Evolutionary conservation across 1,139 yeast species (phyloP).

Genomic region (Saccharomyces hybrid): DNA sequence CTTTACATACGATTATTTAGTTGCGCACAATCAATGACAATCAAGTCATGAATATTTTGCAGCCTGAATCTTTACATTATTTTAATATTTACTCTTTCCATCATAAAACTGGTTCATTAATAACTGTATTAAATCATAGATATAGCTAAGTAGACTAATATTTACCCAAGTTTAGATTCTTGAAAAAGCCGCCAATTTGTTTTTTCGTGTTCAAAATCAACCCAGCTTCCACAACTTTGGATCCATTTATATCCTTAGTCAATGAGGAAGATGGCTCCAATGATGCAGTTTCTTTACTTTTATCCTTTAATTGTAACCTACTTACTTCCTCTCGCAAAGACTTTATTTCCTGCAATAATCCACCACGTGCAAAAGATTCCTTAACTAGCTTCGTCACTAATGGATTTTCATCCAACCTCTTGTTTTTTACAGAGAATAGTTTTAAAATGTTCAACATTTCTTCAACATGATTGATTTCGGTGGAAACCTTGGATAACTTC

Average conservation of each 20-base stretch:
- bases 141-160: slow-evolving; percentile 5
- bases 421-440: slow-evolving; percentile 13
- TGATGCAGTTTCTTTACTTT: slow-evolving; percentile 9
- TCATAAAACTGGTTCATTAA: background rate
- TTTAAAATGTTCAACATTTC: slow-evolving; percentile 19
- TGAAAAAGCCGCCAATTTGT: slow-evolving; percentile 24
- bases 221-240: slow-evolving; percentile 23
- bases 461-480: slow-evolving; percentile 11
- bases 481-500: slow-evolving; percentile 13
- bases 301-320: background rate
- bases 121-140: background rate
- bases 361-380: slow-evolving; percentile 11
- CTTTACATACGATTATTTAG: background rate
- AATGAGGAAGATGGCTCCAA: background rate
- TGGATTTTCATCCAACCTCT: slow-evolving; percentile 13
- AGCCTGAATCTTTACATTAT: background rate
- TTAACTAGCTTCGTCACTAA: slow-evolving; percentile 12
- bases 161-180: slow-evolving; percentile 14
- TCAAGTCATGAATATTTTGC: background rate
- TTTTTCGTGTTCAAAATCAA: slow-evolving; percentile 22
- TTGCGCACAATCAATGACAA: no score
- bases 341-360: slow-evolving; percentile 16
- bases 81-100: background rate
- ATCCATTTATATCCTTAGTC: background rate
- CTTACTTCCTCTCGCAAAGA: slow-evolving; percentile 10